Evolutionary conservation across 75 land plant genomes (phyloP).

Genomic region (Picea glauca): DNA sequence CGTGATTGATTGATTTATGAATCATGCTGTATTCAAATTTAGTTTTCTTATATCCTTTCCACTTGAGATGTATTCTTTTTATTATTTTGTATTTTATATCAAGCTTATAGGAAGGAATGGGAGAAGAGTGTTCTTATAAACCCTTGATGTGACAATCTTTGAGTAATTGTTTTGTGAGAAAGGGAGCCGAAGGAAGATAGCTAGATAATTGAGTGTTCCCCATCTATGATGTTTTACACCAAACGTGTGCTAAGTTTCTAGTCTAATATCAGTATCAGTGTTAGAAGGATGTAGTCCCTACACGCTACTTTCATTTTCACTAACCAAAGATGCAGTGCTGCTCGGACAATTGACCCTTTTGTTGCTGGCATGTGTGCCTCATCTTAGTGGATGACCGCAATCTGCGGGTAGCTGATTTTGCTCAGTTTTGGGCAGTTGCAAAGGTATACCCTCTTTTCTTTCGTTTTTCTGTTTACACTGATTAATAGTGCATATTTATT

Average conservation of each 20-base stretch:
- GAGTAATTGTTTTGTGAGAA: neutral
- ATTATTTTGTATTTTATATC: neutral
- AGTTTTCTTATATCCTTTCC: neutral
- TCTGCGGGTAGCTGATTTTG: constrained; percentile 99
- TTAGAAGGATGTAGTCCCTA: constrained; percentile 28
- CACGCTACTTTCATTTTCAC: constrained; percentile 55
- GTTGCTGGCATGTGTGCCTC: constrained; percentile 89
- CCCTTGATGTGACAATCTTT: neutral
- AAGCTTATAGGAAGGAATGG: neutral
- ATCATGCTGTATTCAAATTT: neutral
- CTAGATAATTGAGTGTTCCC: neutral
- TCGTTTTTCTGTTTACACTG: constrained; percentile 9
- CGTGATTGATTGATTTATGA: neutral
- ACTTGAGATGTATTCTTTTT: neutral
- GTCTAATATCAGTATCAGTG: constrained; percentile 15
- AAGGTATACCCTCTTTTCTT: constrained; percentile 69
- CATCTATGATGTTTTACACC: neutral
- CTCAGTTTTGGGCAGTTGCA: constrained; percentile 96
- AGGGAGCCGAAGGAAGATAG: neutral
- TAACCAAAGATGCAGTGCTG: constrained; percentile 82
- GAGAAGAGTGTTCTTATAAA: neutral
- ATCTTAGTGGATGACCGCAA: constrained; percentile 99
- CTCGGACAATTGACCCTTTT: constrained; percentile 69
- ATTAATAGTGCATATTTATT: constrained; percentile 10
- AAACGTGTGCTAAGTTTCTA: constrained; percentile 21